phyloP scores from a whole-genome alignment of 306 rosid genomes.

The Luffa acutangula region DNA sequence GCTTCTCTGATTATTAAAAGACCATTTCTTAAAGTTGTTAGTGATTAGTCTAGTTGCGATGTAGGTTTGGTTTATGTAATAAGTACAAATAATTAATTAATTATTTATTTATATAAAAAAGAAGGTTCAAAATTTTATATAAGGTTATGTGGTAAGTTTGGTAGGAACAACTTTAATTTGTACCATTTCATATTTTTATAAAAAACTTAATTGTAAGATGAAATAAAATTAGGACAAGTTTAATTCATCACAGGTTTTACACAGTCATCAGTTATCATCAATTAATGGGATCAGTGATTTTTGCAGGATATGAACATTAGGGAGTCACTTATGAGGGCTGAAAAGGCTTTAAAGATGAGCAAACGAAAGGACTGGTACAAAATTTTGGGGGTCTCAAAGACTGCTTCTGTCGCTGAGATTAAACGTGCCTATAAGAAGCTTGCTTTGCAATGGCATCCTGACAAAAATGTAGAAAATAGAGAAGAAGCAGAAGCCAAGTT shows the following conservation, averaged over 20 bases:
- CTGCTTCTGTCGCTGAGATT: conserved; percentile 66
- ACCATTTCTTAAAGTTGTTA: neutral
- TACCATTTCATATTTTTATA: neutral
- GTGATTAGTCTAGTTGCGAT: neutral
- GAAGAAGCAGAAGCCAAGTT: conserved; percentile 91
- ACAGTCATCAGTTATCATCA: neutral
- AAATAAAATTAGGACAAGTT: neutral
- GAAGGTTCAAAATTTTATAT: neutral
- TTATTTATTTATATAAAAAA: neutral
- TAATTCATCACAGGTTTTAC: neutral
- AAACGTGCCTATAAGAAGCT: conserved; percentile 97
- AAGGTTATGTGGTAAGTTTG: neutral
- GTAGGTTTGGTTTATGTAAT: neutral
- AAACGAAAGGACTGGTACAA: conserved; percentile 96
- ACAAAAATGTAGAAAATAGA: conserved; percentile 83
- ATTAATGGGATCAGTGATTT: neutral
- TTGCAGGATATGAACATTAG: conserved; percentile 84
- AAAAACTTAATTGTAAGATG: neutral
- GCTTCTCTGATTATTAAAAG: neutral
- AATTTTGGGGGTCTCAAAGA: conserved; percentile 80
- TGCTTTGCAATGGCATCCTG: conserved; percentile 99
- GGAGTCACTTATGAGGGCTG: conserved; percentile 72
- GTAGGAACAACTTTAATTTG: neutral
- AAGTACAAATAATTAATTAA: neutral
- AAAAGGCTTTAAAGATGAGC: conserved; percentile 95